Conservation (phyloP, 2,329 filamentous ascomycete genomes). For the Cercospora janseana region DNA sequence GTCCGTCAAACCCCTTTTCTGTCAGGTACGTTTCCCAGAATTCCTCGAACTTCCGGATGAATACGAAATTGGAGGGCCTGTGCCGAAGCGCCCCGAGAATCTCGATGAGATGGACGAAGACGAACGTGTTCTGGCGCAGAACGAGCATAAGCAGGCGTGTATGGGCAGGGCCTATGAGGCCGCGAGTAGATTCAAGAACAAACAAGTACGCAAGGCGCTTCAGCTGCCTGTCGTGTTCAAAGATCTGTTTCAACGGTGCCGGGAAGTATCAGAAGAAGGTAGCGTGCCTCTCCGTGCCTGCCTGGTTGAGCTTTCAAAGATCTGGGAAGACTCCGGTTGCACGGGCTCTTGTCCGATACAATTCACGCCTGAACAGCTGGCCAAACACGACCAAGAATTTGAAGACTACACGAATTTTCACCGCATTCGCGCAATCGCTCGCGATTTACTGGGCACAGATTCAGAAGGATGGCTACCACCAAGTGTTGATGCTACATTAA, state of each 20-base stretch:
- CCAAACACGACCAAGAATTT: conserved; percentile 9
- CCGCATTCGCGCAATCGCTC: conserved; percentile 4
- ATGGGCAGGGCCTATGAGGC: conserved; percentile 16
- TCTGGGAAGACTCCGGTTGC: conserved; percentile 8
- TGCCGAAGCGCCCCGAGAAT: background rate
- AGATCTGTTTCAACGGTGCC: conserved; percentile 14
- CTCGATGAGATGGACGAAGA: conserved; percentile 13
- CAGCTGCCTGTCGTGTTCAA: conserved; percentile 7
- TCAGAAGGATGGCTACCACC: conserved; percentile 16
- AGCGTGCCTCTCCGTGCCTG: conserved; percentile 12
- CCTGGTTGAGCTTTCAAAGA: conserved; percentile 9
- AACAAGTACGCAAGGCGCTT: conserved; percentile 10
- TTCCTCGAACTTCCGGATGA: conserved; percentile 15
- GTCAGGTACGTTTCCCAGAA: conserved; percentile 12
- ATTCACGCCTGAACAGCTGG: conserved; percentile 8
- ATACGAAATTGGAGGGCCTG: conserved; percentile 12
- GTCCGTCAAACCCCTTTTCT: conserved; percentile 2
- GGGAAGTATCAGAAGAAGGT: conserved; percentile 15
- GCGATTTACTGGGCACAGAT: conserved; percentile 11
- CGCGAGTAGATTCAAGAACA: conserved; percentile 12
- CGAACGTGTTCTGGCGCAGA: conserved; percentile 2
- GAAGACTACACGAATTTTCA: conserved; percentile 6
- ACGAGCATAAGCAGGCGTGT: conserved; percentile 12
- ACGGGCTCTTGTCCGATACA: conserved; percentile 3
- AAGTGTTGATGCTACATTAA: background rate